Evolutionary conservation across 2,329 filamentous ascomycete genomes (phyloP), one percentile per base, ranked within the genome.

Genomic region (Golovinomyces cichoracearum): DNA sequence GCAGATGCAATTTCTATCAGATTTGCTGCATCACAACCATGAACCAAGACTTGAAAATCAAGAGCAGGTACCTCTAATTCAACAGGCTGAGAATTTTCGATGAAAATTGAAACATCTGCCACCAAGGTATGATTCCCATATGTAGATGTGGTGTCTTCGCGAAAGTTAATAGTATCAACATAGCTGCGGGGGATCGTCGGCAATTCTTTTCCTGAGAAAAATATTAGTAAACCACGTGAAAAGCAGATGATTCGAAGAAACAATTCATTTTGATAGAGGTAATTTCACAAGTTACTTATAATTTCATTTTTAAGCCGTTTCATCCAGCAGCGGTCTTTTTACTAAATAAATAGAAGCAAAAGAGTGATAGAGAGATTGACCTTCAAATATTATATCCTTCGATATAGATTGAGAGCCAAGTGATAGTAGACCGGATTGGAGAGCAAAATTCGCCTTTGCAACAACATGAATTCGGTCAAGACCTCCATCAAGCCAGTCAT

Each of bases 401-500:
- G 74, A 73, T 51, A 98, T 65, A 25, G 69, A 65, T 61, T 93
- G 83, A 48, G 74, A 79, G 53, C 88, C 86, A 21, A 95, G 68
- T 41, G 74, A 73, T 51, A 95, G 66, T 46, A 93, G 64, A 22
- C 90, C 88, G 44, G 85, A 82, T 61, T 77, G 84, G 49, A 95
- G 64, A 27, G 71, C 70, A 33, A 95, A 68, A 35, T 78, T 67
- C 23, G 83, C 78, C 57, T 78, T 80, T 40, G 80, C 88, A 49
- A 77, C 70, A 13, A 95, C 66, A 52, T 72, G 74, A 50, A 98
- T 65, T 50, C 72, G 68, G 10, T 76, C 72, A 50, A 95, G 66
- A 48, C 75, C 78, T 35, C 86, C 85, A 48, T 82, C 76, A 51
- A 98, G 66, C 78, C 84, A 95, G 62, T 93, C 81, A 61, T 90